Evolutionary conservation across 2,329 filamentous ascomycete genomes (phyloP).

Genomic region (Fusarium musae): DNA sequence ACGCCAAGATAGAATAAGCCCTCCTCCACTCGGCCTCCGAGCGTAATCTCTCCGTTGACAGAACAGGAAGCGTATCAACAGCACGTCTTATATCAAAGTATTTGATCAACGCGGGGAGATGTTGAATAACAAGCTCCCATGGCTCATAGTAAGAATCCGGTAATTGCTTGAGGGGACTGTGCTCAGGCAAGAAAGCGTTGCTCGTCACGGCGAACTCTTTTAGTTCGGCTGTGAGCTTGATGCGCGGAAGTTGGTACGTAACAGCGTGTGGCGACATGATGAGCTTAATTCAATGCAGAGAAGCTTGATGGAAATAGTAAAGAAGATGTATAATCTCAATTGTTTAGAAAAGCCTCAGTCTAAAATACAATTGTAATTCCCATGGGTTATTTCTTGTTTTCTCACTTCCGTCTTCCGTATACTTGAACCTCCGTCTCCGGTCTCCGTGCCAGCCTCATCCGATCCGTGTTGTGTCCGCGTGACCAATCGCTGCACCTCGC

Average conservation of each 20-base stretch:
- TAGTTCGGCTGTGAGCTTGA: conserved; percentile 44
- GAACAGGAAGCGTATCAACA: conserved; percentile 73
- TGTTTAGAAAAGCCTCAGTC: neutral
- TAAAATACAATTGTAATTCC: conserved; percentile 23
- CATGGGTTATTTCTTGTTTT: neutral
- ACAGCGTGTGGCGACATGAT: conserved; percentile 59
- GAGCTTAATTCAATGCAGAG: neutral
- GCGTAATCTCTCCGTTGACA: conserved; percentile 72
- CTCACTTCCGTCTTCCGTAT: conserved; percentile 14
- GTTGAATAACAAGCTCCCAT: conserved; percentile 79
- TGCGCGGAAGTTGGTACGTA: conserved; percentile 22
- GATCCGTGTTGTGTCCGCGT: conserved; percentile 8
- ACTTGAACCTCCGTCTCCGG: conserved; percentile 10
- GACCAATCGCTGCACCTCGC: conserved; percentile 15
- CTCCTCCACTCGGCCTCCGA: conserved; percentile 80
- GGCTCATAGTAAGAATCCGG: conserved; percentile 78
- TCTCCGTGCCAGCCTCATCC: conserved; percentile 5
- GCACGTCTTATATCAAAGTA: conserved; percentile 68
- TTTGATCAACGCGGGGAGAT: conserved; percentile 75
- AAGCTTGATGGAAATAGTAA: neutral
- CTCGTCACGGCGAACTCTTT: conserved; percentile 54
- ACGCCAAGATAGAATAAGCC: conserved; percentile 81
- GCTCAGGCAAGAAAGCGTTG: conserved; percentile 81
- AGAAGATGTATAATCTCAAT: no score
- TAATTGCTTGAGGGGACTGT: conserved; percentile 73